Base-by-base conservation (phyloP, 495 filamentous ascomycete species). In the Penicillium alfredii region DNA sequence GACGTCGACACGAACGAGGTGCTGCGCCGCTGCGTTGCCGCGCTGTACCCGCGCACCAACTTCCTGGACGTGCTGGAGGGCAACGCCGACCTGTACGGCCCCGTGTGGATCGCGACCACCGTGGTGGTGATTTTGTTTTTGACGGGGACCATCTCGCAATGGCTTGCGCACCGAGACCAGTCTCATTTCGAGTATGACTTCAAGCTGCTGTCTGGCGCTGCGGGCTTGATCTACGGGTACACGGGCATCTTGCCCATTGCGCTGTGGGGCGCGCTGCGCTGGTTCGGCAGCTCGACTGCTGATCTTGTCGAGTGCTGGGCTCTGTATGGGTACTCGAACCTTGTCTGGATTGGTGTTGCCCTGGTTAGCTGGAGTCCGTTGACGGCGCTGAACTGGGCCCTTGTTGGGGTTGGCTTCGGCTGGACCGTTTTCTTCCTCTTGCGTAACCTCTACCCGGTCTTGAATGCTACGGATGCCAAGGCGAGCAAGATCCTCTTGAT, bases 41-140 rank as follows among this genome's bases (percentile, higher is more conserved):
- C 89, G 14, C 64, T 97, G 16, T 94, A 83, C 63, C 92, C 93
- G 19, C 78, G 86, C 33, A 79, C 80, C 30, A 95, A 94, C 68
- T 98, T 98, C 63, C 78, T 98, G 39, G 92, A 98, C 52, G 84
- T 96, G 21, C 72, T 96, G 4, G 92, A 96, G 49, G 92, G 88
- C n/a, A 95, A 96, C 56, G 87, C 92, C 12, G 92, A 98, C 56
- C 72, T 98, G 36, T 98, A 98, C 68, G 82, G 81, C 2, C 92
- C 92, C 3, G 84, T 97, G 60, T 98, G 92, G 92, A 95, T 98
- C 65, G 93, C 93, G 8, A 97, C 92, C 1, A 96, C 92, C 3
- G 93, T 98, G 11, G 82, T 98, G 14, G 73, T 98, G 45, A 96
- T 97, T 31, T 69, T 98, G 25, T 98, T 98, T 61, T 56, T 98